A percentile compares a stretch with the other conserved stretches of the same genome.
These are phyloP conservation scores for Arthrobotrys pseudoclavata DNA, from an alignment of 2,329 filamentous ascomycete species.

Conservation along the genomic window DNA sequence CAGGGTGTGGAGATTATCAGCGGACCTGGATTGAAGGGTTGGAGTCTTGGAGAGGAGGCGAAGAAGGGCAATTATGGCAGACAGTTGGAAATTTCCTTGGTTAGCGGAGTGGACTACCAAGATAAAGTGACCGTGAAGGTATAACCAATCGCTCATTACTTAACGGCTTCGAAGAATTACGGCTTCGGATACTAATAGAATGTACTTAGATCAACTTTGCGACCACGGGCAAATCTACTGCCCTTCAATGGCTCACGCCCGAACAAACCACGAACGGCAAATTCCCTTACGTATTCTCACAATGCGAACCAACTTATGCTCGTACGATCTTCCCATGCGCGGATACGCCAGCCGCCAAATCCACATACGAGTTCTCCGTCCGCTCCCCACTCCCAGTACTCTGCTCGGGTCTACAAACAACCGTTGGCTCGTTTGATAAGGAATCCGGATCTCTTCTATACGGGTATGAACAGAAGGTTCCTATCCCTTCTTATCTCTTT, in stretches of 20 bases:
- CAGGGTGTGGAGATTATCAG: slow-evolving; percentile 76
- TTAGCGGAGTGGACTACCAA: slow-evolving; percentile 68
- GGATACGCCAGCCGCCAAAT: slow-evolving; percentile 97
- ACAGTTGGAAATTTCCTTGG: slow-evolving; percentile 76
- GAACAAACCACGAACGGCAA: slow-evolving; percentile 95
- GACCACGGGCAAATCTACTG: slow-evolving; percentile 90
- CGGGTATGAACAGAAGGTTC: slow-evolving; percentile 88
- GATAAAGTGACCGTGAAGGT: slow-evolving; percentile 43
- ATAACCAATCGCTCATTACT: neutral
- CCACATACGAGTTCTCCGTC: slow-evolving; percentile 91
- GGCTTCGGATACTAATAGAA: slow-evolving; percentile 67
- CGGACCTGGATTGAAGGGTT: slow-evolving; percentile 78
- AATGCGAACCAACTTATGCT: slow-evolving; percentile 96
- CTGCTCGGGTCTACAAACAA: slow-evolving; percentile 80
- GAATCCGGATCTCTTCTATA: slow-evolving; percentile 73
- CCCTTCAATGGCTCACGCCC: slow-evolving; percentile 93
- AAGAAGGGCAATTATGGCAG: slow-evolving; percentile 72
- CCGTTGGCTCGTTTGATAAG: slow-evolving; percentile 60
- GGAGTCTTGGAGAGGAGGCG: slow-evolving; percentile 72
- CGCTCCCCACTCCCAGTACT: slow-evolving; percentile 89
- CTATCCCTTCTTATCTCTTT: slow-evolving; percentile 94
- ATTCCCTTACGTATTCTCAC: slow-evolving; percentile 97
- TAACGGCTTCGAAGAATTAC: slow-evolving; percentile 62
- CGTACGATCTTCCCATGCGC: slow-evolving; percentile 96
- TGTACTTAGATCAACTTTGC: slow-evolving; percentile 75